These are phyloP conservation scores for Coprinopsis cinerea DNA, from an alignment of 768 basidiomycete species.

Conservation along the genomic window DNA sequence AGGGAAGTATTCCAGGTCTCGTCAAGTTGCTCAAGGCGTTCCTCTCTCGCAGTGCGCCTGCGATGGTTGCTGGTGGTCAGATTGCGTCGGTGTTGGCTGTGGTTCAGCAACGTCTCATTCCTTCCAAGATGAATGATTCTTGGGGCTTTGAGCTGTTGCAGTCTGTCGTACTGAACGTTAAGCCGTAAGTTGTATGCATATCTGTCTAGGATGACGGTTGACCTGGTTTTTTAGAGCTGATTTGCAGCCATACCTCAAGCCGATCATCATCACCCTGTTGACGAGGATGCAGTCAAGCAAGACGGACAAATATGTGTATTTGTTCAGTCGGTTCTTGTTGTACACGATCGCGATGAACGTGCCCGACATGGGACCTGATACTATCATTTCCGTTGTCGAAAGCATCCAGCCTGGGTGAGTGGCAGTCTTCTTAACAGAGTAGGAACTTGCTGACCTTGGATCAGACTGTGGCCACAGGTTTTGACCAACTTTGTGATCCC, in stretches of 20 bases:
- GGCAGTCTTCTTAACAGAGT: neutral
- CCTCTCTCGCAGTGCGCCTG: slow-evolving; percentile 59
- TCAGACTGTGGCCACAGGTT: slow-evolving; percentile 72
- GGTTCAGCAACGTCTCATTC: slow-evolving; percentile 83
- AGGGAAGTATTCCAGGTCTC: slow-evolving; percentile 91
- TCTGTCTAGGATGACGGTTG: neutral
- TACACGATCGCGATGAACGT: slow-evolving; percentile 72
- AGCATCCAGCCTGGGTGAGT: slow-evolving; percentile 79
- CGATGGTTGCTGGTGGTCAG: slow-evolving; percentile 69
- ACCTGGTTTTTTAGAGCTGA: slow-evolving; percentile 36
- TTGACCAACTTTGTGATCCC: slow-evolving; percentile 72
- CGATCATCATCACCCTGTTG: slow-evolving; percentile 69
- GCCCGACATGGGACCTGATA: slow-evolving; percentile 72
- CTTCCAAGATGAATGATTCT: slow-evolving; percentile 79
- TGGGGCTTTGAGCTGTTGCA: slow-evolving; percentile 92
- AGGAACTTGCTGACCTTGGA: neutral
- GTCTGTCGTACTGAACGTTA: slow-evolving; percentile 63
- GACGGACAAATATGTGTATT: slow-evolving; percentile 82
- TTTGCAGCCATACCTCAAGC: slow-evolving; percentile 70
- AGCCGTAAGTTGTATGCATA: slow-evolving; percentile 52
- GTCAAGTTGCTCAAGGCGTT: slow-evolving; percentile 85
- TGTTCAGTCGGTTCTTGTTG: slow-evolving; percentile 74
- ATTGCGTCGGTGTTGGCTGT: slow-evolving; percentile 78
- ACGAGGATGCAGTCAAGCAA: slow-evolving; percentile 84
- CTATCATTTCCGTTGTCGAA: slow-evolving; percentile 71